Evolutionary conservation across 331 rosid species (phyloP).

Genomic region (Malus hybrid): DNA sequence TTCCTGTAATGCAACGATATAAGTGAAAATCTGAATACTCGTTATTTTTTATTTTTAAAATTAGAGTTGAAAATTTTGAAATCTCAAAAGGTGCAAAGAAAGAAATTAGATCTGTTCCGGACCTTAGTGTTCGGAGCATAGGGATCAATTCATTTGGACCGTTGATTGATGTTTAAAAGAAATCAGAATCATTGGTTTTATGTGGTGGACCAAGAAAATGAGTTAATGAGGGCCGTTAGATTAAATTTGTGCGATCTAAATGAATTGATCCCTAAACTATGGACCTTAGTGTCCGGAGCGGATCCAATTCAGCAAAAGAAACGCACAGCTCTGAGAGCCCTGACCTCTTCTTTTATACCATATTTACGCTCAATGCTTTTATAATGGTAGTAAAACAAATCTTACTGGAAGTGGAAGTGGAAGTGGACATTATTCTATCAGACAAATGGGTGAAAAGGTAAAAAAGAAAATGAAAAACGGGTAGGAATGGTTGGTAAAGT

Average conservation of each 20-base stretch:
- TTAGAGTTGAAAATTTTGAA: neutral
- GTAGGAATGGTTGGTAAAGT: constrained; percentile 4
- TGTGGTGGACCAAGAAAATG: too few relatives aligned
- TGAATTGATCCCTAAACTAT: too few relatives aligned
- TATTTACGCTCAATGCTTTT: constrained; percentile 15
- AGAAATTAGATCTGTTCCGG: too few relatives aligned
- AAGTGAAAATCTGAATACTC: neutral
- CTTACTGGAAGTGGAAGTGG: constrained; percentile 22
- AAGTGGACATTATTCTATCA: constrained; percentile 4
- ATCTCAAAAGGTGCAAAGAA: neutral
- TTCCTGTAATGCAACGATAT: neutral
- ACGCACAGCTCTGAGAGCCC: neutral
- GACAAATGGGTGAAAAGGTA: neutral
- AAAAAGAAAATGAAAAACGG: constrained; percentile 12
- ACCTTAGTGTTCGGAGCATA: too few relatives aligned
- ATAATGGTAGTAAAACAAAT: constrained; percentile 29
- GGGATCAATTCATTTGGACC: too few relatives aligned
- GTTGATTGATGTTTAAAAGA: too few relatives aligned
- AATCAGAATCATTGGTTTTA: too few relatives aligned
- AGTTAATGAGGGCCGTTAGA: too few relatives aligned
- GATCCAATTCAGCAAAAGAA: too few relatives aligned
- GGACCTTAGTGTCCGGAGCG: too few relatives aligned
- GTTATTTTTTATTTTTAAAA: too few relatives aligned
- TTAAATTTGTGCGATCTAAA: too few relatives aligned
- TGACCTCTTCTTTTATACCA: constrained; percentile 8